These are phyloP conservation scores for Hypoxylon sp. DNA, from an alignment of 2,329 filamentous ascomycete species.

Conservation along the genomic window DNA sequence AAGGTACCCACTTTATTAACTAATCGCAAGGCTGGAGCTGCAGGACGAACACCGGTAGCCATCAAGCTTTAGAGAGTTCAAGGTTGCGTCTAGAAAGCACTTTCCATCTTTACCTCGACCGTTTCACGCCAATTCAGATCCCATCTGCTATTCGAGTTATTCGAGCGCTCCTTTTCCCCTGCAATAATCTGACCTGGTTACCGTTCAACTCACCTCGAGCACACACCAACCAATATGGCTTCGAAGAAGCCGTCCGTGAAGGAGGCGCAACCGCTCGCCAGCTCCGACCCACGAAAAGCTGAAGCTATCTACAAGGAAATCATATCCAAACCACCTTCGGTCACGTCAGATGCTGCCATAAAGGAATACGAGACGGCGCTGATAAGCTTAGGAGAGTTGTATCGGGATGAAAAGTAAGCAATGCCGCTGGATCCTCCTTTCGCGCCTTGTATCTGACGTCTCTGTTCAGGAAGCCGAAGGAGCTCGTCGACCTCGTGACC, in stretches of 20 bases:
- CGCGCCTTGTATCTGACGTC: slow-evolving; percentile 47
- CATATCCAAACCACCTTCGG: slow-evolving; percentile 84
- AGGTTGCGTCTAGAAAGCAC: background rate
- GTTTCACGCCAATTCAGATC: slow-evolving; percentile 3
- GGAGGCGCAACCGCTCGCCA: slow-evolving; percentile 87
- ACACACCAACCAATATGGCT: slow-evolving; percentile 46
- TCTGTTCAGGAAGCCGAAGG: slow-evolving; percentile 75
- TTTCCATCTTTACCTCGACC: slow-evolving; percentile 1
- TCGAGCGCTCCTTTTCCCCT: background rate
- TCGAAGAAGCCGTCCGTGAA: slow-evolving; percentile 66
- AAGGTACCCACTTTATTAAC: slow-evolving; percentile 34
- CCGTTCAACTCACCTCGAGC: slow-evolving; percentile 12
- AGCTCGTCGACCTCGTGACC: slow-evolving; percentile 89
- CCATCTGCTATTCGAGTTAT: slow-evolving; percentile 4
- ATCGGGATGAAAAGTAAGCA: slow-evolving; percentile 85
- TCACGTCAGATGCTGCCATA: slow-evolving; percentile 84
- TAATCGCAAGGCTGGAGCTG: slow-evolving; percentile 41
- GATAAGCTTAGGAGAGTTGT: slow-evolving; percentile 90
- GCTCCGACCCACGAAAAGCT: slow-evolving; percentile 84
- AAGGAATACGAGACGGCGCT: slow-evolving; percentile 93
- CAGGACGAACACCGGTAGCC: slow-evolving; percentile 13
- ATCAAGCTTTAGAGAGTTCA: slow-evolving; percentile 26
- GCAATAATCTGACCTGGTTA: background rate
- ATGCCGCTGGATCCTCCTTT: background rate
- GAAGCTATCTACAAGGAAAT: slow-evolving; percentile 91